Conservation (phyloP, 2,329 filamentous ascomycete genomes). For the Aspergillus novofumigatus region DNA sequence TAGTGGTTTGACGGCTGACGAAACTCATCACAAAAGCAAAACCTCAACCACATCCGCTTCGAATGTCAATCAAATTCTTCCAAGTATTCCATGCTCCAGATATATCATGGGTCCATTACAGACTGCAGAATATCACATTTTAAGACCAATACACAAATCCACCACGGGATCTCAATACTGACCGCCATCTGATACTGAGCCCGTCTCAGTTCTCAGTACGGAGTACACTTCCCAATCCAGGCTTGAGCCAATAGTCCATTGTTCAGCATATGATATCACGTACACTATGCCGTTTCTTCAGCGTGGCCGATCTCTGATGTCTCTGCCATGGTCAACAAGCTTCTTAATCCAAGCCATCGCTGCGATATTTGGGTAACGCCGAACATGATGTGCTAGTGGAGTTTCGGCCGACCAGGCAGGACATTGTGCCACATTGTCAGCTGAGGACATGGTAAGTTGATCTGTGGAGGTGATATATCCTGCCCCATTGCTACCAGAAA, state of each 20-base stretch:
- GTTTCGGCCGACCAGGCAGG: background rate
- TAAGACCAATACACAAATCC: background rate
- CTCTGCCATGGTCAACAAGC: background rate
- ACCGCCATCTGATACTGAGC: background rate
- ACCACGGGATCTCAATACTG: background rate
- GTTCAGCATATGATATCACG: background rate
- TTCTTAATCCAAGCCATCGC: background rate
- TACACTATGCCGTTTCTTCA: background rate
- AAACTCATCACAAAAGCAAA: too few species aligned
- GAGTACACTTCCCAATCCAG: background rate
- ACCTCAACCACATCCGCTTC: background rate
- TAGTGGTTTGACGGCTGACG: too few species aligned
- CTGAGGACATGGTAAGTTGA: background rate
- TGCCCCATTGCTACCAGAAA: background rate
- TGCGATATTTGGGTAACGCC: background rate
- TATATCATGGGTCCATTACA: too few species aligned
- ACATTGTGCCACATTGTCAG: background rate
- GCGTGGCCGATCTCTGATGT: too few species aligned
- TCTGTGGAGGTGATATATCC: background rate
- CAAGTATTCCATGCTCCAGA: too few species aligned
- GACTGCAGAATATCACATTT: background rate
- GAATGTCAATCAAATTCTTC: background rate
- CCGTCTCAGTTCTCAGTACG: background rate
- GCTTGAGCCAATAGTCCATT: background rate
- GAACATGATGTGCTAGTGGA: background rate